A percentile compares a stretch with the other conserved stretches of the same genome.
Conservation (phyloP, 495 filamentous ascomycete genomes). For the Aspergillus indologenus region DNA sequence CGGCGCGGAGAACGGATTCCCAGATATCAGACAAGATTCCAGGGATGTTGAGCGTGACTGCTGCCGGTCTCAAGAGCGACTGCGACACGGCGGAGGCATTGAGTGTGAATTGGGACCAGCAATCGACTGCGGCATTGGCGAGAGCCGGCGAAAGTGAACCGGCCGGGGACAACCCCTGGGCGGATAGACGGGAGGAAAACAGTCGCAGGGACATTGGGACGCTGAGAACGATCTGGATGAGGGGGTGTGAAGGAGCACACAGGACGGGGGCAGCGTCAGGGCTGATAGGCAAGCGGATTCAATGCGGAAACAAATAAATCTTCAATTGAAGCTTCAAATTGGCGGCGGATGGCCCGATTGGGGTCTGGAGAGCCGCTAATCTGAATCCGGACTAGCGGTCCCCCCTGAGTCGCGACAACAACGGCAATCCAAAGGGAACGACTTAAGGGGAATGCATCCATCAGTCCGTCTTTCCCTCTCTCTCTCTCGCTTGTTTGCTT, state of each 20-base stretch:
- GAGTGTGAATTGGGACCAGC: slow-evolving; percentile 14
- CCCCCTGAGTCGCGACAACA: slow-evolving; percentile 41
- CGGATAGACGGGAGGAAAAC: slow-evolving; percentile 16
- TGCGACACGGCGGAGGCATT: slow-evolving; percentile 21
- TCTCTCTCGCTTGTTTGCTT: slow-evolving; percentile 15
- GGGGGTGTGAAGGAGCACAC: not conserved
- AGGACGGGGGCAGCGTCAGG: not conserved
- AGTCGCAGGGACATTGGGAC: slow-evolving; percentile 20
- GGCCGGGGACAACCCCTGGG: slow-evolving; percentile 15
- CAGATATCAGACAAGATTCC: slow-evolving; percentile 72
- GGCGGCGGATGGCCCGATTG: slow-evolving; percentile 20
- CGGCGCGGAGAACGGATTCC: slow-evolving; percentile 87
- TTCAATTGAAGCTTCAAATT: slow-evolving; percentile 18
- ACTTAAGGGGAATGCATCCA: slow-evolving; percentile 37
- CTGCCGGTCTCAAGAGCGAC: slow-evolving; percentile 18
- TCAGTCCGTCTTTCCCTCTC: slow-evolving; percentile 13
- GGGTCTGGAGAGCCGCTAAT: slow-evolving; percentile 32
- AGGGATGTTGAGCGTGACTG: slow-evolving; percentile 46
- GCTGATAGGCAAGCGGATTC: not conserved
- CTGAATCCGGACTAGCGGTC: slow-evolving; percentile 30
- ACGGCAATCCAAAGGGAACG: slow-evolving; percentile 16
- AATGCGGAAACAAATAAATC: slow-evolving; percentile 11
- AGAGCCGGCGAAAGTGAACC: slow-evolving; percentile 11
- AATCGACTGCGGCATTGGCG: slow-evolving; percentile 17
- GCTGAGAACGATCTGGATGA: not conserved